phyloP scores from a whole-genome alignment of 495 filamentous ascomycete species.

The Mytilinidion resinicola region DNA sequence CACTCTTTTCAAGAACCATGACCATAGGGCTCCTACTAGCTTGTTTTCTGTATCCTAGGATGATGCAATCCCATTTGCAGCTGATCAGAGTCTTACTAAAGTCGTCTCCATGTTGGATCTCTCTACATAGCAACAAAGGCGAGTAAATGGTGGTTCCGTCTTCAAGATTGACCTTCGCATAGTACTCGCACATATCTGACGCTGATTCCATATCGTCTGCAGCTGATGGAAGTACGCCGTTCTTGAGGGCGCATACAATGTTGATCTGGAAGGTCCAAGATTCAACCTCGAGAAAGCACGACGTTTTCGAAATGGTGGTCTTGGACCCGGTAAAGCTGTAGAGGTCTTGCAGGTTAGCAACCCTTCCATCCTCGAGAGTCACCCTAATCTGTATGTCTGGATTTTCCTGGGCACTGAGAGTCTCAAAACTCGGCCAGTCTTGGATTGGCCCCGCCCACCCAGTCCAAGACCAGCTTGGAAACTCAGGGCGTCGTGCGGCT shows the following conservation, averaged over 20 bases:
- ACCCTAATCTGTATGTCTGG: not conserved
- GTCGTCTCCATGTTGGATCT: not conserved
- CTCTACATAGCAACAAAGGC: not conserved
- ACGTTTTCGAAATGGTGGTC: not conserved
- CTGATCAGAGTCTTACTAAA: not conserved
- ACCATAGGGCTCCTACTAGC: not conserved
- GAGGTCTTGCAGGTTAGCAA: not conserved
- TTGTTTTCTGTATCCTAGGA: not conserved
- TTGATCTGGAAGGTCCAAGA: not conserved
- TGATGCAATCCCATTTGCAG: not conserved
- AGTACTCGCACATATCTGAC: not conserved
- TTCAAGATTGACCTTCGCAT: not conserved
- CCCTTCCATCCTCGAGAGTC: not conserved
- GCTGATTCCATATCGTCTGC: not conserved
- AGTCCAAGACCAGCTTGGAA: conserved; percentile 5
- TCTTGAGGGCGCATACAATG: no score
- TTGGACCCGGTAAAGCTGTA: not conserved
- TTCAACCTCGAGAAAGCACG: not conserved
- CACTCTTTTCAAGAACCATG: not conserved
- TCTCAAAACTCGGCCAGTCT: not conserved
- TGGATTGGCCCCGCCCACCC: not conserved
- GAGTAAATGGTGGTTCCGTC: not conserved
- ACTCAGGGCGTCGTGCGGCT: not conserved
- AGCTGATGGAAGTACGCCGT: no score
- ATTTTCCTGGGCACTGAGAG: not conserved